Base-by-base conservation (phyloP, 805 yeast species). In the Yarrowia yakushimensis region DNA sequence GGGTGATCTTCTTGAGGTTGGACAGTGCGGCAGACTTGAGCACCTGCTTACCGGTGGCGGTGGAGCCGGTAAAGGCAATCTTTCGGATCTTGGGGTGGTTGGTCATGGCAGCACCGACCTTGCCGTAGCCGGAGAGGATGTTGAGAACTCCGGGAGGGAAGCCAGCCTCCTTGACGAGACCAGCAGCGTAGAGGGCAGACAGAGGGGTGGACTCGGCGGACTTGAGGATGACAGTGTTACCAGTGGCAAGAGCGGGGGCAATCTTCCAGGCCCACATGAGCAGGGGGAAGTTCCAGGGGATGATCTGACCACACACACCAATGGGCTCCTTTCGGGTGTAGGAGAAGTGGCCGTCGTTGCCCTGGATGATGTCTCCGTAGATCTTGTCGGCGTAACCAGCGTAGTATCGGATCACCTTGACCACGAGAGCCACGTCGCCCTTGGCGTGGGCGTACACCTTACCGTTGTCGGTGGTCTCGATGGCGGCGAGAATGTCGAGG, bases 51-150 rank as follows among this genome's bases (percentile, higher is more conserved):
- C 97, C 98, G 63, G 91, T 86, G 48, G 86, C 89, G 50, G 97
- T 90, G 37, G 97, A 90, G 66, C 97, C 97, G 63, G 97, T 91
- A 78, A 91, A 91, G 9, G 97, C 96, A 71, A 92, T 81, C 81
- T 92, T 91, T 77, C 87, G 86, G 70, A 91, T 85, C 55, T 78
- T 84, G 64, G 76, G 72, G 74, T 87, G 94, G 11, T 75, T 65
- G 3, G 90, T 84, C 67, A 89, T 73, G 1, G 85, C 84, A 63
- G 82, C 79, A 61, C 96, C 96, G 62, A 77, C 81, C 46, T 80
- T 73, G 60, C 96, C 96, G 67, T 75, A 80, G 1, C 90, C 96
- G 57, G 86, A 81, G 63, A 88, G 73, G 52, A 89, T 82, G 75
- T 87, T 88, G 66, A 87, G 81, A 30, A 85, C 88, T 65, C 92